A percentile compares a stretch with the other conserved stretches of the same genome.
phyloP scores from a whole-genome alignment of 306 rosid species.

The Carpinus fangiana region DNA sequence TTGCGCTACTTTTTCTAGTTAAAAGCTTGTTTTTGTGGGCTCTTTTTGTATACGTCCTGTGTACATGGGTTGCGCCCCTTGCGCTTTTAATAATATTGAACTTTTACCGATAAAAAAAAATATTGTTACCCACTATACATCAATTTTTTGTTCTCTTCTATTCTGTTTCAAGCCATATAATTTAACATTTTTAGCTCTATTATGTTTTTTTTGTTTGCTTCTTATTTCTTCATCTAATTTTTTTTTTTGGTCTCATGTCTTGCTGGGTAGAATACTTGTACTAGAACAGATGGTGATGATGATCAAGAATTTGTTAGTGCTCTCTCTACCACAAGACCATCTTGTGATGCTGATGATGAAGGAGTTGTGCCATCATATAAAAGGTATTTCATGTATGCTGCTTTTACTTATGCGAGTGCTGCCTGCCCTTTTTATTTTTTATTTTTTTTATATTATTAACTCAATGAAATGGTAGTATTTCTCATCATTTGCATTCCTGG shows the following conservation, averaged over 20 bases:
- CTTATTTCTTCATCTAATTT: not conserved
- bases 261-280: slow-evolving; percentile 36
- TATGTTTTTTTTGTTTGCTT: not conserved
- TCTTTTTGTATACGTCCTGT: too few species aligned
- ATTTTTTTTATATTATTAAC: not conserved
- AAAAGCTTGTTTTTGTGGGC: too few species aligned
- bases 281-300: slow-evolving; percentile 38
- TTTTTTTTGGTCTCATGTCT: not conserved
- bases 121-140: not conserved
- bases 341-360: slow-evolving; percentile 37
- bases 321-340: slow-evolving; percentile 32
- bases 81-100: too few species aligned
- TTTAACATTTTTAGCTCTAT: slow-evolving; percentile 1
- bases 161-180: not conserved
- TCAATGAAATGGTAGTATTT: slow-evolving; percentile 3
- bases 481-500: slow-evolving; percentile 1
- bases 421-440: not conserved
- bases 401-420: not conserved
- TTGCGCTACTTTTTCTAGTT: too few species aligned
- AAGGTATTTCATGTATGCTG: slow-evolving; percentile 38
- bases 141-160: not conserved
- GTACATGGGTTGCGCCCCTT: too few species aligned
- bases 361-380: slow-evolving; percentile 38
- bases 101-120: too few species aligned
- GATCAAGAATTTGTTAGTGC: slow-evolving; percentile 37